Evolutionary conservation across 352 stramenopile genomes (phyloP).

Genomic region (Pseudoperonospora humuli): DNA sequence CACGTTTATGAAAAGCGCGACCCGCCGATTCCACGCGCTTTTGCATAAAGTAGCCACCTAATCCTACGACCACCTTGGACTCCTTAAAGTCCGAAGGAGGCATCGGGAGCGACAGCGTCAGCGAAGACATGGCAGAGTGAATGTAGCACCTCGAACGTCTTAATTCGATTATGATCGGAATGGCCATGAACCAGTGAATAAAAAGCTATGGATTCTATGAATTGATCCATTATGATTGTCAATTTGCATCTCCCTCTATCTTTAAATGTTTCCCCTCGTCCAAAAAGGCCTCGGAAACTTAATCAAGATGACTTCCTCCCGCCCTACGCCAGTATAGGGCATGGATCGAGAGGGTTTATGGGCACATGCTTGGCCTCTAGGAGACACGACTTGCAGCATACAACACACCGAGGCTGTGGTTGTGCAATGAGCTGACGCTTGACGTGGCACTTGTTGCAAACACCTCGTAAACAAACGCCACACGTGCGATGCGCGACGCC

Average conservation of each 20-base stretch:
- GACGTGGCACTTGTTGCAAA: slow-evolving; percentile 46
- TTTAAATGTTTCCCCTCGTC: too few species aligned
- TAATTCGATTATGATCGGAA: too few species aligned
- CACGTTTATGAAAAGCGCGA: slow-evolving; percentile 62
- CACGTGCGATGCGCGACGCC: slow-evolving; percentile 24
- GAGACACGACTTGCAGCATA: slow-evolving; percentile 48
- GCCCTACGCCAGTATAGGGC: slow-evolving; percentile 22
- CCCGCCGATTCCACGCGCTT: slow-evolving; percentile 73
- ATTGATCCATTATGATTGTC: too few species aligned
- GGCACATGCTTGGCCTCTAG: slow-evolving; percentile 27
- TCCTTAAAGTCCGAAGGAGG: slow-evolving; percentile 46
- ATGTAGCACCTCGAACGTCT: too few species aligned
- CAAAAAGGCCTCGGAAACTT: too few species aligned
- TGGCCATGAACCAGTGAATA: too few species aligned
- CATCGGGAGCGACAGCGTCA: slow-evolving; percentile 55
- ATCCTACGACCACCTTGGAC: slow-evolving; percentile 39
- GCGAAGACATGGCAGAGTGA: slow-evolving; percentile 27
- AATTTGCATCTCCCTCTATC: too few species aligned
- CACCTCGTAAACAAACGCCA: slow-evolving; percentile 26
- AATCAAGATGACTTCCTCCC: too few species aligned
- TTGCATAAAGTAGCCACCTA: slow-evolving; percentile 66
- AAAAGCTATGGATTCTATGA: too few species aligned
- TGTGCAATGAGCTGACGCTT: slow-evolving; percentile 34
- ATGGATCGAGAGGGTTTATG: slow-evolving; percentile 38
- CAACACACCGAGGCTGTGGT: slow-evolving; percentile 27